Conservation (phyloP, 495 filamentous ascomycete species). For the Terfezia claveryi region DNA sequence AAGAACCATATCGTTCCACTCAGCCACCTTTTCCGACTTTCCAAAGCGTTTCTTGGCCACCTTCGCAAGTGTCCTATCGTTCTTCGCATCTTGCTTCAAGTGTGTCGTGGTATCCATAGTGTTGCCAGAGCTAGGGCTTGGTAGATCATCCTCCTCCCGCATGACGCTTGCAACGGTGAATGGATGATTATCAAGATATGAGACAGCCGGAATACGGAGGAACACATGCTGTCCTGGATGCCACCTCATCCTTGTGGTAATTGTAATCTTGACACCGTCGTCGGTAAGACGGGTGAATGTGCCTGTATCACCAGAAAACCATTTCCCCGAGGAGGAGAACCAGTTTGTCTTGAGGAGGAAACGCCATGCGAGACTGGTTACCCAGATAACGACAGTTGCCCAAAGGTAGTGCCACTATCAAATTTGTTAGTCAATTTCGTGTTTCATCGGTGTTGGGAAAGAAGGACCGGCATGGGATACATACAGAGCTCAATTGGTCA, state of each 20-base stretch:
- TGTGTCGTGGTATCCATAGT: background rate
- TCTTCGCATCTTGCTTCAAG: background rate
- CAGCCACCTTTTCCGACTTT: slow-evolving; percentile 29
- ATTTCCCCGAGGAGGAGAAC: slow-evolving; percentile 31
- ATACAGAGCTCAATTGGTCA: slow-evolving; percentile 40
- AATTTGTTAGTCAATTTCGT: background rate
- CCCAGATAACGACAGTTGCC: slow-evolving; percentile 62
- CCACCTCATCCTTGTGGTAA: slow-evolving; percentile 84
- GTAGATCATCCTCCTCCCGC: slow-evolving; percentile 56
- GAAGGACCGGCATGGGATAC: slow-evolving; percentile 28
- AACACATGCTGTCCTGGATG: slow-evolving; percentile 88
- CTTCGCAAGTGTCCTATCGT: background rate
- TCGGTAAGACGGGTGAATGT: slow-evolving; percentile 72
- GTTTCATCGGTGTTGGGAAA: too few species aligned
- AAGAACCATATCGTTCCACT: slow-evolving; percentile 68
- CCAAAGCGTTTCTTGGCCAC: background rate
- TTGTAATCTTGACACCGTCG: slow-evolving; percentile 78
- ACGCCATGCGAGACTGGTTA: slow-evolving; percentile 38
- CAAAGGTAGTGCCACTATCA: slow-evolving; percentile 59
- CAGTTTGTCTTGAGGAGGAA: slow-evolving; percentile 55
- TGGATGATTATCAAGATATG: slow-evolving; percentile 74
- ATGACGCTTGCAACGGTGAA: slow-evolving; percentile 88
- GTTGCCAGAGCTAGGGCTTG: background rate
- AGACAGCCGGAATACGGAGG: slow-evolving; percentile 76
- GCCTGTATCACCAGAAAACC: slow-evolving; percentile 64